Conservation (phyloP, 306 rosid genomes). For the Prunus dulcis region DNA sequence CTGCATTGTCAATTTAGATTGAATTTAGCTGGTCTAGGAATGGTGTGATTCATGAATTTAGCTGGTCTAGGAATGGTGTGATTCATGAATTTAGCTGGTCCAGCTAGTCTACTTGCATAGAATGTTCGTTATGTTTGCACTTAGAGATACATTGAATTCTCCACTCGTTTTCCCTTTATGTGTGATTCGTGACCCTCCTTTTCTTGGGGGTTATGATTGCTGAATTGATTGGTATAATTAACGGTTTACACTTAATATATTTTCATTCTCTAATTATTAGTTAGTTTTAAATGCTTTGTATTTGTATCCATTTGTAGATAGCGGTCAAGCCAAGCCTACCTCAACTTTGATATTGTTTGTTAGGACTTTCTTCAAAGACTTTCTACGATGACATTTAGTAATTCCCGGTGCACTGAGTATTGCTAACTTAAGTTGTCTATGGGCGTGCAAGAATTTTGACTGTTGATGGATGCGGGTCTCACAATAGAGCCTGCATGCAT, state of each 20-base stretch:
- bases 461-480: too few species aligned
- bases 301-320: not conserved
- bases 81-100: not conserved
- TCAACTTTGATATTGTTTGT: not conserved
- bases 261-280: not conserved
- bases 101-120: not conserved
- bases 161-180: not conserved
- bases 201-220: not conserved
- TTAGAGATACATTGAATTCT: not conserved
- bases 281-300: not conserved
- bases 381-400: too few species aligned
- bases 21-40: not conserved
- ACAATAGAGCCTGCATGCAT: too few species aligned
- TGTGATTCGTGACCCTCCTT: not conserved
- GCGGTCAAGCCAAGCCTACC: conserved; percentile 30
- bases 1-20: not conserved
- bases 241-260: not conserved
- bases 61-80: not conserved
- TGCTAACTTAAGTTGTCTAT: too few species aligned
- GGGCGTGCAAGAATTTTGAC: too few species aligned
- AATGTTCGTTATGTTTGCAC: conserved; percentile 2
- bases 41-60: not conserved
- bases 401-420: too few species aligned
- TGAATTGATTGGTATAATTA: not conserved
- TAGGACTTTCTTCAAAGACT: conserved; percentile 1